These are phyloP conservation scores for Spatholobus suberectus DNA, from an alignment of 306 rosid genomes.

Conservation along the genomic window DNA sequence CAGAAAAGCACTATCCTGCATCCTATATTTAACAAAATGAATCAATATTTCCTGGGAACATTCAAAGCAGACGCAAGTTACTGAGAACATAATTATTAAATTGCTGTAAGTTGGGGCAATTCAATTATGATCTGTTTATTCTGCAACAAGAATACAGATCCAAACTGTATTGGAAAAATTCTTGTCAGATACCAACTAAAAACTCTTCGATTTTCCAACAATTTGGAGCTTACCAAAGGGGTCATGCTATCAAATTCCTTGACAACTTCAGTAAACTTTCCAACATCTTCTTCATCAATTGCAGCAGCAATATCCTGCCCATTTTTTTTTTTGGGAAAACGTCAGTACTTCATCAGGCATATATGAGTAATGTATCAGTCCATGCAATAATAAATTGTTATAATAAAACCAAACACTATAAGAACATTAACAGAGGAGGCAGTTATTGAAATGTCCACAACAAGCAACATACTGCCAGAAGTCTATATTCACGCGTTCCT, in stretches of 20 bases:
- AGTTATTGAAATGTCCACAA: slow-evolving; percentile 16
- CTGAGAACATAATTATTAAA: neutral
- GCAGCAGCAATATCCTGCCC: slow-evolving; percentile 81
- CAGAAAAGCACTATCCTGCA: slow-evolving; percentile 1
- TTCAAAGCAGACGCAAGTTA: neutral
- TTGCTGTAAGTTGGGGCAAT: neutral
- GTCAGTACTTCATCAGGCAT: neutral
- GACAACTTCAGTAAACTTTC: slow-evolving; percentile 82
- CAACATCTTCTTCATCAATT: slow-evolving; percentile 83
- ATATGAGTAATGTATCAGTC: neutral
- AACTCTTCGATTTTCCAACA: neutral
- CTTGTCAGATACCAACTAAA: neutral
- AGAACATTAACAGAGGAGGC: neutral
- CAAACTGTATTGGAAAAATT: neutral
- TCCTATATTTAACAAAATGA: neutral
- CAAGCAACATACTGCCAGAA: slow-evolving; percentile 69
- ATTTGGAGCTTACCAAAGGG: slow-evolving; percentile 68
- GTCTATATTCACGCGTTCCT: slow-evolving; percentile 86
- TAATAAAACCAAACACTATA: neutral
- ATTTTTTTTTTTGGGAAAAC: neutral
- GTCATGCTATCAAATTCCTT: slow-evolving; percentile 98
- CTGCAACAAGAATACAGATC: neutral
- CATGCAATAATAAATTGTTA: neutral
- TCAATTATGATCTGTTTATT: slow-evolving; percentile 12
- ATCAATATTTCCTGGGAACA: slow-evolving; percentile 1